Evolutionary conservation across 2,329 filamentous ascomycete species (phyloP), one percentile per base, ranked within the genome.

Genomic region (Thelonectria olida): DNA sequence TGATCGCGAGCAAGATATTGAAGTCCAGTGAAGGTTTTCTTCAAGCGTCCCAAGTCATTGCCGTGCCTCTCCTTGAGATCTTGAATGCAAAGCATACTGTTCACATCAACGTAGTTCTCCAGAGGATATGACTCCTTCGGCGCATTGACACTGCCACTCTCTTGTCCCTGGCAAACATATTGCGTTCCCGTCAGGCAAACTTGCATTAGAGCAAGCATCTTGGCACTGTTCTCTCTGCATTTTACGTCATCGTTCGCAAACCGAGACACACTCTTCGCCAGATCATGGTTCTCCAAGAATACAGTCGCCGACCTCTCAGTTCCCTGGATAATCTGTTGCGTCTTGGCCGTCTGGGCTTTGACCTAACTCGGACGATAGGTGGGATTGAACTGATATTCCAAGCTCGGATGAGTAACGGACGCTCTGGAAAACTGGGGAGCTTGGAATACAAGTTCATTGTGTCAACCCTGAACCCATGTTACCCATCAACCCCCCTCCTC

Each of bases 381-480:
- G n/a, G n/a, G n/a, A n/a, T n/a, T n/a, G n/a, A n/a, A n/a, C n/a
- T n/a, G n/a, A n/a, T n/a, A n/a, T n/a, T n/a, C n/a, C n/a, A n/a
- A n/a, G n/a, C n/a, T n/a, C n/a, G n/a, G n/a, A n/a, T n/a, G n/a
- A n/a, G n/a, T n/a, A n/a, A n/a, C n/a, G n/a, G n/a, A n/a, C n/a
- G n/a, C n/a, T 90, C 87, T 0, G 83, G 84, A 56, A 88, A 85
- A 1, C 77, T 79, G 4, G 82, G 82, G 0, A 82, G 81, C 71
- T 92, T 92, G 71, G 85, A 89, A 71, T 90, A 90, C 76, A 90
- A 84, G 74, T 92, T 92, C 74, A 92, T 89, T 1, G 89, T 88
- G 69, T 92, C 90, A 75, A 92, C 85, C n/a, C 90, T 84, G 79
- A 92, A 92, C 3, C 90, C 90, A 45, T 90, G n/a, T n/a, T n/a